Evolutionary conservation across 2,329 filamentous ascomycete species (phyloP).

Genomic region (Stachybotrys chlorohalonatus): DNA sequence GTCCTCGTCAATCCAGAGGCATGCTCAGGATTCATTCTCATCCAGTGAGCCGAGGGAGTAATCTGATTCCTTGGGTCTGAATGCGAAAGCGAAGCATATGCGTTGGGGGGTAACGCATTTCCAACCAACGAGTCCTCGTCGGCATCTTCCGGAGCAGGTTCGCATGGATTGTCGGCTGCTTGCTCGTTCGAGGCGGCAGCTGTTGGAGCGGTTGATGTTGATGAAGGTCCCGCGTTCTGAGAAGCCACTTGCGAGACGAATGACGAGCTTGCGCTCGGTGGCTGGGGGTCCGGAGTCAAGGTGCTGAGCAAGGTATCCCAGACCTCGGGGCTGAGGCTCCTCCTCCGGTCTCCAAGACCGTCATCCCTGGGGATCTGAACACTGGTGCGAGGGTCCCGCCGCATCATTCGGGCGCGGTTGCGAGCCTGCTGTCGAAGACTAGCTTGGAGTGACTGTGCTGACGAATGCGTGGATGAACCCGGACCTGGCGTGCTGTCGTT

Average conservation of each 20-base stretch:
- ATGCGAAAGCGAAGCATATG: too few relatives aligned
- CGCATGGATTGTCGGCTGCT: slow-evolving; percentile 28
- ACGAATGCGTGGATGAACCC: too few relatives aligned
- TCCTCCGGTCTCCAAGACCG: slow-evolving; percentile 75
- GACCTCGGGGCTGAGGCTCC: slow-evolving; percentile 68
- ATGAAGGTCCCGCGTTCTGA: slow-evolving; percentile 31
- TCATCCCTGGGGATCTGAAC: slow-evolving; percentile 33
- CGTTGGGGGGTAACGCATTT: too few relatives aligned
- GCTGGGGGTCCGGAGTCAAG: slow-evolving; percentile 70
- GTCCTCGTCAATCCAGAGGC: too few relatives aligned
- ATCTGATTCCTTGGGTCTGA: too few relatives aligned
- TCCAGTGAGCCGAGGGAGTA: too few relatives aligned
- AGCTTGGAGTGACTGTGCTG: neutral
- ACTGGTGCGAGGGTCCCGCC: neutral
- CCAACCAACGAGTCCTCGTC: neutral
- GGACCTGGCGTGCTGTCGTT: too few relatives aligned
- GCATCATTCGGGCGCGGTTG: neutral
- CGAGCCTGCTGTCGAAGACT: too few relatives aligned
- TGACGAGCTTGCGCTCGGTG: slow-evolving; percentile 73
- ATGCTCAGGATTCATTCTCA: too few relatives aligned
- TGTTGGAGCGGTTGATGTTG: neutral
- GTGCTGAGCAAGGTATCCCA: slow-evolving; percentile 81
- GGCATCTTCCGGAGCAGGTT: slow-evolving; percentile 21
- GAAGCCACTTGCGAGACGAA: slow-evolving; percentile 56
- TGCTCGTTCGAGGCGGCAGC: slow-evolving; percentile 5